These are phyloP conservation scores for Cyclotella kingstonii DNA, from an alignment of 108 stramenopile species.

Conservation along the genomic window DNA sequence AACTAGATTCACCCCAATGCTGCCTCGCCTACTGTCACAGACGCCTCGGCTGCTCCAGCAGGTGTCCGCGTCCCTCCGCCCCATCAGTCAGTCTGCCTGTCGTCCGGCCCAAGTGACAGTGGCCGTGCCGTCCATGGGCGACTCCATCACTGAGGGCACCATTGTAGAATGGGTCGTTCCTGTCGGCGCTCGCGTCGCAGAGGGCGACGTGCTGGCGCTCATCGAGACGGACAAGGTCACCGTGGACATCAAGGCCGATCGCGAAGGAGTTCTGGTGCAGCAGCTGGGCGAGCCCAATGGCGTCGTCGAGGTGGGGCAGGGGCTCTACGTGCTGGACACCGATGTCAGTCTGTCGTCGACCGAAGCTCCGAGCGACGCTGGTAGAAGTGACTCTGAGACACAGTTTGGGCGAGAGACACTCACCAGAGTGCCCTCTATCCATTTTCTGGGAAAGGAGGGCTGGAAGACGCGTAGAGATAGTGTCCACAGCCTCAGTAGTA, in stretches of 20 bases:
- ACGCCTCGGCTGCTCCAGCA: no score
- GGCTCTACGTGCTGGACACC: conserved; percentile 79
- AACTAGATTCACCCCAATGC: no score
- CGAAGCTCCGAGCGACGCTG: conserved; percentile 5
- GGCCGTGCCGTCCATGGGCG: conserved; percentile 81
- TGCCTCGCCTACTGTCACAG: no score
- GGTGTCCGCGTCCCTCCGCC: no score
- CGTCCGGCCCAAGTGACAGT: conserved; percentile 58
- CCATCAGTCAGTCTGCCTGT: conserved; percentile 39
- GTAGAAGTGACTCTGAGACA: no score
- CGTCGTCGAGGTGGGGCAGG: conserved; percentile 77
- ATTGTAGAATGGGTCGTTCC: conserved; percentile 85
- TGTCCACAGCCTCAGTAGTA: no score
- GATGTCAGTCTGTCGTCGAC: conserved; percentile 51
- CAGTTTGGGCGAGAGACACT: conserved; percentile 8
- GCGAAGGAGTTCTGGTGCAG: conserved; percentile 69
- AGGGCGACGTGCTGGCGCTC: conserved; percentile 84
- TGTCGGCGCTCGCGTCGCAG: conserved; percentile 69
- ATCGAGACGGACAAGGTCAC: conserved; percentile 94
- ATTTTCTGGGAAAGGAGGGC: conserved; percentile 91
- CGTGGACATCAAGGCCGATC: conserved; percentile 88
- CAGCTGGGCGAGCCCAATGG: conserved; percentile 80
- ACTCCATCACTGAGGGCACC: conserved; percentile 71
- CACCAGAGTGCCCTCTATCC: conserved; percentile 73
- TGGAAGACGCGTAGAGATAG: conserved; percentile 44